Conservation (phyloP, 2,329 filamentous ascomycete genomes). For the Botrytis pseudocinerea region DNA sequence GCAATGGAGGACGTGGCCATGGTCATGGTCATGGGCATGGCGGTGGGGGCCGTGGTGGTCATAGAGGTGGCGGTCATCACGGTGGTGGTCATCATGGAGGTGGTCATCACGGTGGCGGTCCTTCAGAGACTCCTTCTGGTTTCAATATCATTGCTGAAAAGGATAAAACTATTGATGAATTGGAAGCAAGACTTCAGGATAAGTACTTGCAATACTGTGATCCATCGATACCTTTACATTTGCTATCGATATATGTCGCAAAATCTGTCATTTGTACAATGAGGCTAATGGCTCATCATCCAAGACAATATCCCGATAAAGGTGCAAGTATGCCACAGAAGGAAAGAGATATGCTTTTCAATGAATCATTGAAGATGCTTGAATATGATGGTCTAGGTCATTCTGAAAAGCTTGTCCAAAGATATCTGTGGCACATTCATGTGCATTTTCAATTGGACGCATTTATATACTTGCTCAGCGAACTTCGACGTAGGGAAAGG, state of each 20-base stretch:
- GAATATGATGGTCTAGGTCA: slow-evolving; percentile 42
- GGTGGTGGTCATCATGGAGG: neutral
- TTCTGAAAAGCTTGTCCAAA: slow-evolving; percentile 36
- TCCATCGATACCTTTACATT: slow-evolving; percentile 45
- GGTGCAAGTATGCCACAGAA: slow-evolving; percentile 39
- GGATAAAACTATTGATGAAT: slow-evolving; percentile 37
- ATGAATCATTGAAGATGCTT: slow-evolving; percentile 42
- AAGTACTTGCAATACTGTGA: slow-evolving; percentile 47
- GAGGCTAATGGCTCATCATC: slow-evolving; percentile 41
- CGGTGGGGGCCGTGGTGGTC: neutral
- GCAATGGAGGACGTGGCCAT: neutral
- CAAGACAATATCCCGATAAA: slow-evolving; percentile 38
- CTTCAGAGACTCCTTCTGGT: slow-evolving; percentile 6
- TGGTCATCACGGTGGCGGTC: neutral
- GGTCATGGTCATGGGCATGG: neutral
- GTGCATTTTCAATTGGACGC: slow-evolving; percentile 42
- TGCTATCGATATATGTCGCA: slow-evolving; percentile 35
- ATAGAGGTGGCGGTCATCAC: neutral
- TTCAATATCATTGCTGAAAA: slow-evolving; percentile 30
- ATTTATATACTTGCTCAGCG: slow-evolving; percentile 42
- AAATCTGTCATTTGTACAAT: slow-evolving; percentile 39
- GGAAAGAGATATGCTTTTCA: slow-evolving; percentile 41
- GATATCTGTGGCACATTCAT: slow-evolving; percentile 42
- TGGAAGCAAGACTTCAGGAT: slow-evolving; percentile 42
- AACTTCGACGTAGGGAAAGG: slow-evolving; percentile 38